Percentiles rank a stretch among this genome's conserved stretches.
Evolutionary conservation across 306 rosid species (phyloP).

Genomic region (Begonia peltatifolia): DNA sequence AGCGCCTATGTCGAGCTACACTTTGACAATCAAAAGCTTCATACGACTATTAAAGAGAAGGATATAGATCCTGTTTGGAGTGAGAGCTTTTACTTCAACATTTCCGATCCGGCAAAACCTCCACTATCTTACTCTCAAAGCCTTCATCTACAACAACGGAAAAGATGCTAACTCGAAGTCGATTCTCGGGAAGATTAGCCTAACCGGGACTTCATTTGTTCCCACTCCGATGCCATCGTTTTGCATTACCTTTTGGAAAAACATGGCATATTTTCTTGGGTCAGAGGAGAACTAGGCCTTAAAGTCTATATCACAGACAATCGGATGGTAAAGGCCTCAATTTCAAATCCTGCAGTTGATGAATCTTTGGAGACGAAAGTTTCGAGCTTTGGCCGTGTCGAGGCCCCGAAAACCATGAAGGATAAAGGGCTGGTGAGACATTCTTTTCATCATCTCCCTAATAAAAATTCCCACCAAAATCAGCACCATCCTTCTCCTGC

Average conservation of each 20-base stretch:
- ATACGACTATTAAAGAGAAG: conserved; percentile 54
- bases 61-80: conserved; percentile 84
- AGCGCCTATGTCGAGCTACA: conserved; percentile 61
- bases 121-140: conserved; percentile 55
- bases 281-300: conserved; percentile 73
- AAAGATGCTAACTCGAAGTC: conserved; percentile 37
- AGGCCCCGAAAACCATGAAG: conserved; percentile 11
- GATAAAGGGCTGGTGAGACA: conserved; percentile 31
- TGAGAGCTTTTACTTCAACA: conserved; percentile 68
- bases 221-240: conserved; percentile 69
- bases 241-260: conserved; percentile 73
- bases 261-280: conserved; percentile 59
- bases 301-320: conserved; percentile 54
- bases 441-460: conserved; percentile 60
- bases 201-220: conserved; percentile 70
- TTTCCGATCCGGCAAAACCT: conserved; percentile 65
- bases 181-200: conserved; percentile 59
- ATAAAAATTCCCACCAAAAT: conserved; percentile 21
- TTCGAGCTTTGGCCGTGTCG: conserved; percentile 15
- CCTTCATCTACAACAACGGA: conserved; percentile 35
- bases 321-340: conserved; percentile 41
- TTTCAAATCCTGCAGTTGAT: conserved; percentile 21
- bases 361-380: conserved; percentile 21
- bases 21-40: conserved; percentile 68
- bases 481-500: conserved; percentile 25